Evolutionary conservation across 352 stramenopile genomes (phyloP).

Genomic region (Pythium pectinolyticum): DNA sequence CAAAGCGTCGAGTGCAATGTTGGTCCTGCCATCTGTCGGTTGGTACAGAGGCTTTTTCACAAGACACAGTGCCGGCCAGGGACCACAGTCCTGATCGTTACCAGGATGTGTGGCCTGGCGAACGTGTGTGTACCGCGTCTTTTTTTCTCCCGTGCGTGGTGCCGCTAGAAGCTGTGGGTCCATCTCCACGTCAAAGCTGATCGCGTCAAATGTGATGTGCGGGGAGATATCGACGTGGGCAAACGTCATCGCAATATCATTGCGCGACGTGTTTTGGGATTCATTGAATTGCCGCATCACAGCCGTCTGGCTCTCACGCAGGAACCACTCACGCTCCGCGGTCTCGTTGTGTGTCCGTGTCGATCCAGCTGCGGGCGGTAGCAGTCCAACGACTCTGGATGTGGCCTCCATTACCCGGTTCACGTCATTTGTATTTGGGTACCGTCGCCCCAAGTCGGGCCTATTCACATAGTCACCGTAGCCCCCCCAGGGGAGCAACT

Average conservation of each 20-base stretch:
- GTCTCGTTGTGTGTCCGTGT: too few relatives aligned
- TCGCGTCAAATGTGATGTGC: slow-evolving; percentile 2
- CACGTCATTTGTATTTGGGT: too few relatives aligned
- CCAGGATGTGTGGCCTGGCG: neutral
- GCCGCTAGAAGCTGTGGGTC: neutral
- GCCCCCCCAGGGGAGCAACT: neutral
- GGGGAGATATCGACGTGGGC: slow-evolving; percentile 1
- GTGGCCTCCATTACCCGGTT: too few relatives aligned
- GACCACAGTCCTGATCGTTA: neutral
- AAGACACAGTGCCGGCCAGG: neutral
- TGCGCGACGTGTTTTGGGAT: slow-evolving; percentile 3
- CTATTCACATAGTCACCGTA: neutral
- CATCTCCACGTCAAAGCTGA: slow-evolving; percentile 13
- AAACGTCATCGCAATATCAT: slow-evolving; percentile 12
- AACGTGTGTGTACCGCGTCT: neutral
- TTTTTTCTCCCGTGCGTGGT: neutral
- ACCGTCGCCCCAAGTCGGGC: neutral
- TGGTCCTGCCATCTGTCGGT: neutral
- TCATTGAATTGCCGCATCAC: neutral
- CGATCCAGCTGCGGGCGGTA: too few relatives aligned
- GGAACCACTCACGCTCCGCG: slow-evolving; percentile 15
- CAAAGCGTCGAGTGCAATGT: neutral
- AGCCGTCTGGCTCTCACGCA: neutral
- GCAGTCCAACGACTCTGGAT: neutral
- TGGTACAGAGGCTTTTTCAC: slow-evolving; percentile 2